These are phyloP conservation scores for Alternaria hordeiaustralica DNA, from an alignment of 2,329 filamentous ascomycete species.

Conservation along the genomic window DNA sequence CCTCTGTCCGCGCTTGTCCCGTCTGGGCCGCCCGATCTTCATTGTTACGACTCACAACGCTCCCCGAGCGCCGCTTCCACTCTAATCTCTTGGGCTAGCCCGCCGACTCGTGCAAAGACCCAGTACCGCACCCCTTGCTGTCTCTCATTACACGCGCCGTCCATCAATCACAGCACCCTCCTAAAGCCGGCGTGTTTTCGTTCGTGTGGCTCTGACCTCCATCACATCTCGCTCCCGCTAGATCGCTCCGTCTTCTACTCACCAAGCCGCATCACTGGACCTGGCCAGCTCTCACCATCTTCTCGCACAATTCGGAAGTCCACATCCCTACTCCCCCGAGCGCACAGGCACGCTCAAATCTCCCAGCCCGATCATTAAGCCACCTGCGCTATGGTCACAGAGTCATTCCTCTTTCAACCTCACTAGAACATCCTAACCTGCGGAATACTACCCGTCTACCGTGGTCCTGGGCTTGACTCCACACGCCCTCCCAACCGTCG, in stretches of 20 bases:
- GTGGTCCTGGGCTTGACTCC: constrained; percentile 50
- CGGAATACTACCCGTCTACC: constrained; percentile 52
- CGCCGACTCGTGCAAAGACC: constrained; percentile 48
- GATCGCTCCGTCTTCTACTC: constrained; percentile 29
- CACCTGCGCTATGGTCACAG: constrained; percentile 48
- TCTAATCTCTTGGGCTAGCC: constrained; percentile 46
- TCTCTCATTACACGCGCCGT: constrained; percentile 33
- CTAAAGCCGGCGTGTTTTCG: constrained; percentile 25
- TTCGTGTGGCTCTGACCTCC: constrained; percentile 26
- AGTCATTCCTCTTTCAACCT: constrained; percentile 48
- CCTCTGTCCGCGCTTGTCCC: constrained; percentile 35
- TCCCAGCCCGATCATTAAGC: constrained; percentile 46
- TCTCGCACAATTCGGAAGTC: constrained; percentile 28
- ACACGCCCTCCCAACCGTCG: constrained; percentile 50
- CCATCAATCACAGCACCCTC: constrained; percentile 38
- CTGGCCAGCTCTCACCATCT: constrained; percentile 31
- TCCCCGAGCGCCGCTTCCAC: constrained; percentile 42
- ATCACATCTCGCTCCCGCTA: constrained; percentile 33
- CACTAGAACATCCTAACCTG: constrained; percentile 48
- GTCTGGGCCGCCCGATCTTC: constrained; percentile 38
- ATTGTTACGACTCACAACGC: constrained; percentile 45
- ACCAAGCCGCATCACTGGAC: constrained; percentile 23
- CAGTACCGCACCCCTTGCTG: constrained; percentile 33
- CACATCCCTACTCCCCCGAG: constrained; percentile 46
- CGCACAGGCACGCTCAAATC: constrained; percentile 45